Evolutionary conservation across 1,139 yeast genomes (phyloP).

Genomic region (Yamadazyma atmosphaerica): DNA sequence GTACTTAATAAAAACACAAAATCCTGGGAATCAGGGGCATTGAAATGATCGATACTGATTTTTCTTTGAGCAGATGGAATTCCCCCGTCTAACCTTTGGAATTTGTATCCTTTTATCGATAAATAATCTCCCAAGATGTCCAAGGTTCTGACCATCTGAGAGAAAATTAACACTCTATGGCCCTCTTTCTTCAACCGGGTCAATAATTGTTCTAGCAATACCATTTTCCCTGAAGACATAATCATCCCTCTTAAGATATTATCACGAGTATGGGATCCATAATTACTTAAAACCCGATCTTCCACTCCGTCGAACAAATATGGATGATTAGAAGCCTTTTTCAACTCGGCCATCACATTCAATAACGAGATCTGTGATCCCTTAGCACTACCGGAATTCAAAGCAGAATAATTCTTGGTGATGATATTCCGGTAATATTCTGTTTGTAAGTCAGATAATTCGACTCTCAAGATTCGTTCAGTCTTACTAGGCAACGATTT

Average conservation of each 20-base stretch:
- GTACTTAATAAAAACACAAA: conserved; percentile 90
- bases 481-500: conserved; percentile 93
- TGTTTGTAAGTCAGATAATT: conserved; percentile 91
- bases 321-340: conserved; percentile 96
- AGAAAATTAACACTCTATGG: conserved; percentile 89
- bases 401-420: conserved; percentile 87
- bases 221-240: conserved; percentile 99
- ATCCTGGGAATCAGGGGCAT: conserved; percentile 90
- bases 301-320: conserved; percentile 94
- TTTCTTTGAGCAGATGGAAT: conserved; percentile 92
- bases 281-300: conserved; percentile 67
- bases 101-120: conserved; percentile 83
- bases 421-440: conserved; percentile 92
- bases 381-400: conserved; percentile 75
- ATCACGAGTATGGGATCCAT: conserved; percentile 69
- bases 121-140: conserved; percentile 94
- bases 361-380: conserved; percentile 80
- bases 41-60: conserved; percentile 93
- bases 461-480: conserved; percentile 92
- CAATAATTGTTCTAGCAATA: conserved; percentile 81
- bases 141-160: conserved; percentile 96
- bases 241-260: conserved; percentile 84
- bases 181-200: conserved; percentile 88
- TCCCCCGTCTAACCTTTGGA: conserved; percentile 96
- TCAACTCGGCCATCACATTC: conserved; percentile 92